These are phyloP conservation scores for Jaminaea rosea DNA, from an alignment of 1,284 basidiomycete species.

Conservation along the genomic window DNA sequence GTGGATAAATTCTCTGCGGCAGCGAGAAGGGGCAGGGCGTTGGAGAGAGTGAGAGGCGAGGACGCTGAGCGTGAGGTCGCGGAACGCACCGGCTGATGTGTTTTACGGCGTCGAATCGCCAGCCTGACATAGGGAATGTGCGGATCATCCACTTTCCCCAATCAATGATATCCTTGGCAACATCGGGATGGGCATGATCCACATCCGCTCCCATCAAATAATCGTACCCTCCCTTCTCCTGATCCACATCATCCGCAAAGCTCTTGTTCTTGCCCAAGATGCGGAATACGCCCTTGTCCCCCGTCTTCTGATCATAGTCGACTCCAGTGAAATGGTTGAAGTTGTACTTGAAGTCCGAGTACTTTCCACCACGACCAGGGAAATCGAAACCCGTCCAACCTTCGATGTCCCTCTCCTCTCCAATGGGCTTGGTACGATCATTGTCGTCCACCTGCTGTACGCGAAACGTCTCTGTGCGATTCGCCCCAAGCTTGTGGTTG, in stretches of 20 bases:
- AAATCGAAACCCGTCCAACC: conserved; percentile 62
- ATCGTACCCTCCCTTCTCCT: conserved; percentile 46
- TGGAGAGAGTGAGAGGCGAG: conserved; percentile 16
- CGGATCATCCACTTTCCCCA: conserved; percentile 56
- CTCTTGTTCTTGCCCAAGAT: conserved; percentile 52
- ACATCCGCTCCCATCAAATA: conserved; percentile 51
- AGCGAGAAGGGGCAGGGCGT: no score
- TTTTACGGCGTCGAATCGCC: conserved; percentile 44
- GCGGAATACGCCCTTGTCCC: conserved; percentile 57
- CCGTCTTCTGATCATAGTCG: conserved; percentile 71
- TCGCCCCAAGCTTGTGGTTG: conserved; percentile 62
- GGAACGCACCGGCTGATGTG: conserved; percentile 43
- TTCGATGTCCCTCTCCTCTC: conserved; percentile 26
- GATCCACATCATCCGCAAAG: conserved; percentile 49
- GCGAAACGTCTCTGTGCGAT: conserved; percentile 63
- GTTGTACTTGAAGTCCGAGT: conserved; percentile 53
- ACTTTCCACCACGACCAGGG: conserved; percentile 62
- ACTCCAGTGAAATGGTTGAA: conserved; percentile 55
- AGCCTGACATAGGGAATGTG: conserved; percentile 31
- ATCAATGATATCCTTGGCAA: conserved; percentile 50
- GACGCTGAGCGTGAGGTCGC: no score
- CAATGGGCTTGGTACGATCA: conserved; percentile 2
- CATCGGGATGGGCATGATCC: conserved; percentile 74
- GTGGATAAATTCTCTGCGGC: no score
- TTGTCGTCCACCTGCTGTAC: conserved; percentile 3